Conservation (phyloP, 2,329 filamentous ascomycete species). For the Hymenoscyphus occultus region DNA sequence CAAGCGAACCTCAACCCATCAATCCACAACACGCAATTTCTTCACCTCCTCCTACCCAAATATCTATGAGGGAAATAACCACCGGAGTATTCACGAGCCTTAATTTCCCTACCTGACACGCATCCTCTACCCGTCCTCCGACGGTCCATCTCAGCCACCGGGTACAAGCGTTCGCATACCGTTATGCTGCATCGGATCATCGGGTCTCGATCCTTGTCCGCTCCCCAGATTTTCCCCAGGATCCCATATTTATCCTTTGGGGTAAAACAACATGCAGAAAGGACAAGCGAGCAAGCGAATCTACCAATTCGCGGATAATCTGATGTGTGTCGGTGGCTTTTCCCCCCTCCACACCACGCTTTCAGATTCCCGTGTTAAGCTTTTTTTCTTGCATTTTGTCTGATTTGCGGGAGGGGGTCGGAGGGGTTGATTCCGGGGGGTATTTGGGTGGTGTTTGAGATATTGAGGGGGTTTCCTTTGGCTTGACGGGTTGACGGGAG, state of each 20-base stretch:
- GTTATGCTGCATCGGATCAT: background rate
- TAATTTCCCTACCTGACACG: background rate
- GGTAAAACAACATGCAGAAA: background rate
- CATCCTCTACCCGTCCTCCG: background rate
- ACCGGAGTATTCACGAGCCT: background rate
- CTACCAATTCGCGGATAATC: constrained; percentile 9
- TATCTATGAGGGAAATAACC: background rate
- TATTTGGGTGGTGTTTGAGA: background rate
- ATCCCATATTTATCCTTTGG: background rate
- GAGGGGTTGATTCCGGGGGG: background rate
- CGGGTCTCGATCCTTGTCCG: background rate
- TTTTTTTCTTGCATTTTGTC: background rate
- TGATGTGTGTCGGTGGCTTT: background rate
- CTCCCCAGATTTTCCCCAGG: background rate
- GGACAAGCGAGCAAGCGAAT: background rate
- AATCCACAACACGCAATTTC: too few relatives aligned
- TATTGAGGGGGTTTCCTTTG: background rate
- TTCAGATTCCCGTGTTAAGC: background rate
- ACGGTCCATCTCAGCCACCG: background rate
- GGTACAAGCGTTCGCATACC: too few relatives aligned
- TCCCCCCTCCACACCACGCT: background rate
- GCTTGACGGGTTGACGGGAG: background rate
- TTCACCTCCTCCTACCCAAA: too few relatives aligned
- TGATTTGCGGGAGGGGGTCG: background rate
- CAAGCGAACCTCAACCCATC: too few relatives aligned